A percentile compares a stretch with the other conserved stretches of the same genome.
phyloP scores from a whole-genome alignment of 2,329 filamentous ascomycete species.

The Arthrobotrys pseudoclavata region DNA sequence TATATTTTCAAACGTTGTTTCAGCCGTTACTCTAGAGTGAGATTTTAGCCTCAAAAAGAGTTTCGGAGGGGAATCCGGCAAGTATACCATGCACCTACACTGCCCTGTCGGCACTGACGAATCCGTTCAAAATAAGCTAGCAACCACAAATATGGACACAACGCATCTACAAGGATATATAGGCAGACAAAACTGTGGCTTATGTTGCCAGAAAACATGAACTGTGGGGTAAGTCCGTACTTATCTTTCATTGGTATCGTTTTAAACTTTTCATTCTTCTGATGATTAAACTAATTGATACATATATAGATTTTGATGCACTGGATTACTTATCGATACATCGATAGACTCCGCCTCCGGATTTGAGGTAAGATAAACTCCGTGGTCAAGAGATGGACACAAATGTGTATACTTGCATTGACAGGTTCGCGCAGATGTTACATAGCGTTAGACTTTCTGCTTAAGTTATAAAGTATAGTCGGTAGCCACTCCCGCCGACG shows the following conservation, averaged over 20 bases:
- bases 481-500: conserved; percentile 42
- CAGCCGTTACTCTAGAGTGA: background rate
- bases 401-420: background rate
- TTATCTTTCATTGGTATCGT: background rate
- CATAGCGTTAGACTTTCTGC: background rate
- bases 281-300: conserved; percentile 10
- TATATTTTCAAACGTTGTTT: background rate
- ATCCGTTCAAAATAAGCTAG: background rate
- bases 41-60: background rate
- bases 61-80: background rate
- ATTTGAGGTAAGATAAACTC: background rate
- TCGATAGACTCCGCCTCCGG: background rate
- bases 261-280: background rate
- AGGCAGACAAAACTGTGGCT: background rate
- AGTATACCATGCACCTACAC: background rate
- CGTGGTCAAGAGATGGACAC: background rate
- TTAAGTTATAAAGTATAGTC: conserved; percentile 31
- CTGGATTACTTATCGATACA: background rate
- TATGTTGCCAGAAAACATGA: background rate
- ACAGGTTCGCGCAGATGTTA: background rate
- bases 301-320: background rate
- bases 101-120: background rate
- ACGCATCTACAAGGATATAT: conserved; percentile 12
- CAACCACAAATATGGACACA: background rate
- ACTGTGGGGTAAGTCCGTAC: background rate